These are phyloP conservation scores for Fusarium sp. DNA, from an alignment of 2,329 filamentous ascomycete species.

Conservation along the genomic window DNA sequence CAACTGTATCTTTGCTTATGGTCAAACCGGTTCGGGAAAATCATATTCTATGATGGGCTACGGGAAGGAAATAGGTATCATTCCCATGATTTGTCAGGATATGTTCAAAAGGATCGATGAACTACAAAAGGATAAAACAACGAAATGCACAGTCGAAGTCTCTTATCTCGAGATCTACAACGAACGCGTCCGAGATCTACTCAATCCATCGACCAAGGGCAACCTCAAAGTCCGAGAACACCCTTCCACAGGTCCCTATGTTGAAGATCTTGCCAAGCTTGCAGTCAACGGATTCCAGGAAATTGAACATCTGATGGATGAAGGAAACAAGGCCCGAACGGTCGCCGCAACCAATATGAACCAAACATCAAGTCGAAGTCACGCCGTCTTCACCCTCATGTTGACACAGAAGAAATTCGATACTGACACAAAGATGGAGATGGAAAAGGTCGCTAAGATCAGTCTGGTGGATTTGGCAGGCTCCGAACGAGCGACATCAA, in stretches of 20 bases:
- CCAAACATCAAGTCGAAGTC: slow-evolving; percentile 97
- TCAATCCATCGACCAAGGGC: slow-evolving; percentile 95
- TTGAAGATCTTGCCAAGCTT: slow-evolving; percentile 96
- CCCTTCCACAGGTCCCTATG: slow-evolving; percentile 96
- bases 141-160: slow-evolving; percentile 94
- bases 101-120: slow-evolving; percentile 91
- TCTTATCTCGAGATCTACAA: slow-evolving; percentile 99
- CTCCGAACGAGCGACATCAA: slow-evolving; percentile 97
- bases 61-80: slow-evolving; percentile 93
- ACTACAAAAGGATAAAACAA: slow-evolving; percentile 77
- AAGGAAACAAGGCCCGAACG: slow-evolving; percentile 98
- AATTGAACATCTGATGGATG: slow-evolving; percentile 98
- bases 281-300: slow-evolving; percentile 93
- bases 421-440: slow-evolving; percentile 92
- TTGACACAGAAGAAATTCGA: slow-evolving; percentile 94
- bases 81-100: slow-evolving; percentile 95
- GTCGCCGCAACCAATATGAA: slow-evolving; percentile 99
- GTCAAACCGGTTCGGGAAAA: slow-evolving; percentile 97
- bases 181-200: slow-evolving; percentile 92
- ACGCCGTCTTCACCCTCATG: slow-evolving; percentile 97
- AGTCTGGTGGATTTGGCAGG: slow-evolving; percentile 97
- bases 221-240: slow-evolving; percentile 98
- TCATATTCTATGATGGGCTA: slow-evolving; percentile 99
- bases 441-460: slow-evolving; percentile 98
- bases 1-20: slow-evolving; percentile 99